These are phyloP conservation scores for Drechmeria coniospora DNA, from an alignment of 2,329 filamentous ascomycete genomes.

Conservation along the genomic window DNA sequence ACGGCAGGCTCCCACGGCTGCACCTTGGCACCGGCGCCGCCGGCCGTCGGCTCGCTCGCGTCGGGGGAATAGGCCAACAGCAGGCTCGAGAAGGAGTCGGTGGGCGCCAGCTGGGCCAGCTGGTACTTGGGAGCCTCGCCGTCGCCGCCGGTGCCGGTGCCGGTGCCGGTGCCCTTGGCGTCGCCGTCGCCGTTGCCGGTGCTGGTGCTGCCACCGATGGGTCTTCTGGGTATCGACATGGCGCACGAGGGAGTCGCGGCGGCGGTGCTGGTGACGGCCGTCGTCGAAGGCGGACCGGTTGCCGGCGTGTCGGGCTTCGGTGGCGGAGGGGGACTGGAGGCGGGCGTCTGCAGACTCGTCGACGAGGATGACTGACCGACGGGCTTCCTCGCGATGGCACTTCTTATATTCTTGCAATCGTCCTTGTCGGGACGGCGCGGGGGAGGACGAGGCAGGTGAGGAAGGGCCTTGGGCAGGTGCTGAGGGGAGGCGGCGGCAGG, in stretches of 20 bases:
- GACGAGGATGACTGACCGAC: constrained; percentile 6
- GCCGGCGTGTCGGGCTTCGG: neutral
- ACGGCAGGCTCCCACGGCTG: no score
- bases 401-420: constrained; percentile 4
- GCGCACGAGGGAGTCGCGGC: neutral
- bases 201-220: constrained; percentile 9
- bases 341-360: neutral
- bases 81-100: constrained; percentile 36
- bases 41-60: constrained; percentile 17
- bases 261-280: constrained; percentile 2
- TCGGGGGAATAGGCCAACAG: constrained; percentile 38
- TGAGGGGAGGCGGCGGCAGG: constrained; percentile 7
- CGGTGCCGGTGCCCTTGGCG: neutral
- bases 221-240: constrained; percentile 22
- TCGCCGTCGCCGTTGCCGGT: neutral
- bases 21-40: neutral
- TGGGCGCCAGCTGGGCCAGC: constrained; percentile 20
- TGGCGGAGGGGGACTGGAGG: constrained; percentile 1
- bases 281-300: constrained; percentile 5
- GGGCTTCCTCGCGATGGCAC: constrained; percentile 7
- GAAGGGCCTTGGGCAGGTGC: constrained; percentile 9
- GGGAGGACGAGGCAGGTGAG: constrained; percentile 8
- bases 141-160: neutral
- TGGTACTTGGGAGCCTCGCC: constrained; percentile 9
- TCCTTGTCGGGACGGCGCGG: no score